A percentile compares a stretch with the other conserved stretches of the same genome.
These are phyloP conservation scores for Anthoceros angustus DNA, from an alignment of 225 moss, liverwort and hornwort species.

Conservation along the genomic window DNA sequence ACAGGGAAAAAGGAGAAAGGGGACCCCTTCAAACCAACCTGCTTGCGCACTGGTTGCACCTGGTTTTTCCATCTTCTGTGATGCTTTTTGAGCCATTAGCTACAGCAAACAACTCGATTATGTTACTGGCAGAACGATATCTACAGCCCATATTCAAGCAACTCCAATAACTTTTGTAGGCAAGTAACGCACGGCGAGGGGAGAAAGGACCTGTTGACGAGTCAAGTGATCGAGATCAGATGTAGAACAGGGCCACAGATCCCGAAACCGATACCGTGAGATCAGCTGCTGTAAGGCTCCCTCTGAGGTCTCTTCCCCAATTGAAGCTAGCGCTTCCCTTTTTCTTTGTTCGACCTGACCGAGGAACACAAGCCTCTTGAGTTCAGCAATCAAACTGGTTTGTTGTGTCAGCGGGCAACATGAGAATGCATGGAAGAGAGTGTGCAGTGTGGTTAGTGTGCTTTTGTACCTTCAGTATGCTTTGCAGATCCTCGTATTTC, in stretches of 20 bases:
- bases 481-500: conserved; percentile 85
- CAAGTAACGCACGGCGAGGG: background rate
- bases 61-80: background rate
- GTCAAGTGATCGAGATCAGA: conserved; percentile 87
- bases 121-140: background rate
- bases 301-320: conserved; percentile 51
- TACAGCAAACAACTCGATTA: background rate
- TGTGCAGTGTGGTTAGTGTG: no score
- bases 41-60: background rate
- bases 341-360: conserved; percentile 89
- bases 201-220: conserved; percentile 53
- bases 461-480: conserved; percentile 63
- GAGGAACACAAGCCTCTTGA: background rate
- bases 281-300: conserved; percentile 70
- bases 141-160: background rate
- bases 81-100: background rate
- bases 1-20: no score
- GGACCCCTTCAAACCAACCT: no score
- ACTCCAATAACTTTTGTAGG: background rate
- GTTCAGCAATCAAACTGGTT: background rate
- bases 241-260: conserved; percentile 94
- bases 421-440: no score
- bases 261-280: conserved; percentile 83
- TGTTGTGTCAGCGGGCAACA: background rate
- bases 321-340: conserved; percentile 68